Base-by-base conservation (phyloP, 768 basidiomycete species). In the Amanita pseudoporphyria region DNA sequence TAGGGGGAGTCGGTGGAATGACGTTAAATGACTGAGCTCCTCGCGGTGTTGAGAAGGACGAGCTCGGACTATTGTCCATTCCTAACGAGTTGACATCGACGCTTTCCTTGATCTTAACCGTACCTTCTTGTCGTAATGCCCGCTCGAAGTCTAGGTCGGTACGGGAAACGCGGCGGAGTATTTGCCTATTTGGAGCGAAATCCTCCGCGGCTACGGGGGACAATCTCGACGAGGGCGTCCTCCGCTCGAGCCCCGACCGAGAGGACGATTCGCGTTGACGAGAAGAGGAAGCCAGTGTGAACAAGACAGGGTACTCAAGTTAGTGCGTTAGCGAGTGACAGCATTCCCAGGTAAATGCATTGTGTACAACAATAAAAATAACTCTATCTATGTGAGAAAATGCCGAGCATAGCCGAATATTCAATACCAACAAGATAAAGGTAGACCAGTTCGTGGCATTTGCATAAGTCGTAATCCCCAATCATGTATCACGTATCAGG, bases 141-240 rank as follows among this genome's bases (percentile, higher is more conserved):
- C 81, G 79, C 66, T 91, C 88, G 57, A 92, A 92, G 62, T 88
- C 86, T 60, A 84, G 70, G 67, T 88, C 86, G 28, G 81, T 78
- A 35, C 86, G 78, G 37, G 88, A 89, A 39, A 74, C 62, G 26
- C 85, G 77, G 49, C 79, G 76, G 47, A 68, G 70, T 30, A 73
- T 53, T 28, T 59, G 58, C 44, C 60, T 65, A 16, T 62, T 60
- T 49, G 64, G 66, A 59, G 60, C 62, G 45, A 63, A 45, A 66
- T 82, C 78, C 9, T 78, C 73, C 1, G 71, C 76, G 52, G 80
- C 72, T 32, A 57, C 56, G 0, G 61, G 54, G n/a, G n/a, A n/a
- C n/a, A n/a, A n/a, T n/a, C n/a, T n/a, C 24, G 56, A 54, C 52
- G 54, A 66, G 50, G 70, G 64, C 40, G 71, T 64, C 56, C 73